Evolutionary conservation across 768 basidiomycete genomes (phyloP), one percentile per base, ranked within the genome.

Genomic region (Tulasnella sp.): DNA sequence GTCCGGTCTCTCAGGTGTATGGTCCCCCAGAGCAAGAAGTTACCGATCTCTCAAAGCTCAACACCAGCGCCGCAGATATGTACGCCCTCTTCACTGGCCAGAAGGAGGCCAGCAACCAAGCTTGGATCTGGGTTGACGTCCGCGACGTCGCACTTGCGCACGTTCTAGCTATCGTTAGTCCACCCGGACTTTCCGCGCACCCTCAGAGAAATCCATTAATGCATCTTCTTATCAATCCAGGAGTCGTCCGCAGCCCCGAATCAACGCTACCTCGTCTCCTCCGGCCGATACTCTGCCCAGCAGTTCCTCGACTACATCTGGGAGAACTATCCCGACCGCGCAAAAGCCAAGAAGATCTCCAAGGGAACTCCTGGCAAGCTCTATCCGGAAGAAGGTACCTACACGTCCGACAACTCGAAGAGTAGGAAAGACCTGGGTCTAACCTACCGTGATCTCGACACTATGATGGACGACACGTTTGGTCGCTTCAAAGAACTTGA

Each of bases 61-160:
- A 71, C 37, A 71, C 69, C 22, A 74, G 69, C 52, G 40, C 22
- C 5, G 69, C 32, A 1, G 69, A 66, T 34, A 35, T 74, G 32
- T 74, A 70, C n/a, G 26, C n/a, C 14, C 34, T 74, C 37, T 71
- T 71, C 69, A 42, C 32, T 41, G 69, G 73, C 59, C 39, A 71
- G 40, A 35, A 9, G 9, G 34, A 63, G 32, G 39, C 73, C 14
- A n/a, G 26, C 12, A 71, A 62, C 34, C 22, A 36, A n/a, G 59
- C 71, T 12, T 70, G 44, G 29, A 74, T 62, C 22, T 77, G 76
- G 70, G 76, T 79, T 34, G 80, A 80, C 71, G 80, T 80, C 9
- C 72, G 79, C 12, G 79, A 80, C 52, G 76, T 79, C 34, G 79
- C 79, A 0, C 19, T 66, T 6, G 63, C 78, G n/a, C 78, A 79